Base-by-base conservation (phyloP, 306 rosid genomes). In the Vigna reflexopilosa region DNA sequence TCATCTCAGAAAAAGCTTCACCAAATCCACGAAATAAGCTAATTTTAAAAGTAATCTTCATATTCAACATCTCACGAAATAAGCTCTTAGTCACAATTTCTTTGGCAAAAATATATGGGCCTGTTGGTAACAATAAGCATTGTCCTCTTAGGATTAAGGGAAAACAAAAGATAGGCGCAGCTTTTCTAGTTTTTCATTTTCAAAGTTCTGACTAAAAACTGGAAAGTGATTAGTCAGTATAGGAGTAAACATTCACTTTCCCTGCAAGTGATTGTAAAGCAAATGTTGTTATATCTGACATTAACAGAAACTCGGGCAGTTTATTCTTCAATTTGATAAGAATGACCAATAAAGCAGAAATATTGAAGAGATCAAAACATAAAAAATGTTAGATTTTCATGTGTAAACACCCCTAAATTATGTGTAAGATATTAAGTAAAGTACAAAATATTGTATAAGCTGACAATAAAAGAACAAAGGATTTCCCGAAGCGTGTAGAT, bases 1-100 rank as follows among this genome's bases (percentile, higher is more conserved):
- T 68, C 44, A 57, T 69, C 48, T 24, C 52, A 67, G 54, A 67
- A 30, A 42, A 72, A 40, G 48, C 38, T 67, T 6, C 70, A 32
- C 12, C 54, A 45, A 32, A 56, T 66, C 57, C 34, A 57, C 28
- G 28, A 26, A 26, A 26, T 8, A 42, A 42, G 12, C 11, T 42
- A 42, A 42, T 42, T 42, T 42, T 9, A 42, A 9, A 42, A 42
- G 12, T 42, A 42, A 9, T 9, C 12, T 42, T 42, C 12, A 42
- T 42, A 42, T 42, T 42, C 47, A 42, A 42, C 47, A 42, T 42
- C 48, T 12, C 14, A 1, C 48, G 4, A 44, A 44, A 44, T 44
- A 44, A 44, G 13, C 48, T 8, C 12, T 44, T 44, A 10, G 14
- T 10, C 1, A 44, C 2, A 9, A 9, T 10, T 10, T 44, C 14